phyloP scores from a whole-genome alignment of 164 flowering plant species.

The Vitis cinerea region DNA sequence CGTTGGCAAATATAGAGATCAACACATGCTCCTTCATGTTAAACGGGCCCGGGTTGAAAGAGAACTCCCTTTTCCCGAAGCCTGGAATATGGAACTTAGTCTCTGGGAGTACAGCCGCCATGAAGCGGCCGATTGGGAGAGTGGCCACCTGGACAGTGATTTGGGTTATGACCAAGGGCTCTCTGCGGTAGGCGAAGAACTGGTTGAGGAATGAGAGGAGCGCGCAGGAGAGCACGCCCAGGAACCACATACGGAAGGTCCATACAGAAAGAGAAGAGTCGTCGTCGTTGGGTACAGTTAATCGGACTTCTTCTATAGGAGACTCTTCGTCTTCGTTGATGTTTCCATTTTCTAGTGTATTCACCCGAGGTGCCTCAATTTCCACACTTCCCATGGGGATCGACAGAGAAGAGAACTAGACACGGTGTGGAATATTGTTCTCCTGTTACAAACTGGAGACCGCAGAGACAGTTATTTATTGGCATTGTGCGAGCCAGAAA shows the following conservation, averaged over 20 bases:
- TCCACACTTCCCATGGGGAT: not conserved
- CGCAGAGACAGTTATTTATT: no score
- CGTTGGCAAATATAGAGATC: constrained; percentile 69
- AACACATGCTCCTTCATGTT: constrained; percentile 69
- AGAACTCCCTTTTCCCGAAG: constrained; percentile 31
- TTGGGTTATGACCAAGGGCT: constrained; percentile 44
- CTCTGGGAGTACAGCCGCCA: constrained; percentile 45
- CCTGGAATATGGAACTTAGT: constrained; percentile 36
- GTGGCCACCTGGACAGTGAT: constrained; percentile 54
- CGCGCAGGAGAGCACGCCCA: constrained; percentile 48
- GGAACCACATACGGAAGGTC: constrained; percentile 67
- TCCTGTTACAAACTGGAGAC: no score
- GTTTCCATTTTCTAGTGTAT: not conserved
- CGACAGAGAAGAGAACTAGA: no score
- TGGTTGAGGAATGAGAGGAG: constrained; percentile 56
- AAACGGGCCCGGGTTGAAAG: constrained; percentile 71
- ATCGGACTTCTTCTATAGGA: constrained; percentile 50
- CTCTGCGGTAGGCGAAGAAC: constrained; percentile 50
- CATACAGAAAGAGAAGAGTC: constrained; percentile 56
- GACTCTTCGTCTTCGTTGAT: constrained; percentile 19
- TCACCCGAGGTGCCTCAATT: not conserved
- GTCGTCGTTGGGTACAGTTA: constrained; percentile 43
- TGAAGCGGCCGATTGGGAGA: constrained; percentile 51
- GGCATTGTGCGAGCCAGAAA: no score
- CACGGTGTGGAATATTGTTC: no score